Conservation (phyloP, 148 eudicot species). For the Spergularia marina region DNA sequence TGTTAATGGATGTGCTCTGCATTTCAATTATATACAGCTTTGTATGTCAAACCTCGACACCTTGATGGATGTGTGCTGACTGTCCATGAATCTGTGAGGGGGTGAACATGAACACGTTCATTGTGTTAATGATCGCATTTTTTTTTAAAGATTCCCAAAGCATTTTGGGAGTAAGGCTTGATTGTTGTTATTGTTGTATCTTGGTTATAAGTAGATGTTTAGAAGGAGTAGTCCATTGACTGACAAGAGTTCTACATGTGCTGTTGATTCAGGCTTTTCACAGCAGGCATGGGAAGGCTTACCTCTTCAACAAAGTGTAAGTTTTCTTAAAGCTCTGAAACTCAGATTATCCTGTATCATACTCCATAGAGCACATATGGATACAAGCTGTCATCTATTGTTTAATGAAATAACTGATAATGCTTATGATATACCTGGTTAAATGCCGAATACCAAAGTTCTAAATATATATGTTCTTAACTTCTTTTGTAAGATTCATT, state of each 20-base stretch:
- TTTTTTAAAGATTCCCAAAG: too few species aligned
- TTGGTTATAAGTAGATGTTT: neutral
- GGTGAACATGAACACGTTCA: neutral
- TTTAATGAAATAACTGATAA: neutral
- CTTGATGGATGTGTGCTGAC: neutral
- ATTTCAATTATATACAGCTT: too few species aligned
- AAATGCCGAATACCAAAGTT: neutral
- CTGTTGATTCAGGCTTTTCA: constrained; percentile 71
- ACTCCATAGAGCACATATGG: neutral
- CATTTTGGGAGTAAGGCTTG: too few species aligned
- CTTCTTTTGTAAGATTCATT: too few species aligned
- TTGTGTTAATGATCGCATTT: neutral
- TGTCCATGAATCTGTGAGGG: neutral
- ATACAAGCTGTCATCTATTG: neutral
- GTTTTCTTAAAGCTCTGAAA: constrained; percentile 44
- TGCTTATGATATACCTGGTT: neutral
- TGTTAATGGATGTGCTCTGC: too few species aligned
- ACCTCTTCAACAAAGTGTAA: constrained; percentile 96
- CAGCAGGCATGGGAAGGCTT: constrained; percentile 88
- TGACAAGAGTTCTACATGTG: constrained; percentile 35
- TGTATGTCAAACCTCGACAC: too few species aligned
- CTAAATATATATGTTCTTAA: too few species aligned
- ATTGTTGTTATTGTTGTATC: neutral
- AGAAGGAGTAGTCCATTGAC: constrained; percentile 16
- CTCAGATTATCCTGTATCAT: neutral